Percentiles rank a stretch among this genome's conserved stretches.
These are phyloP conservation scores for Podosphaera xanthii DNA, from an alignment of 2,329 filamentous ascomycete species.

Conservation along the genomic window DNA sequence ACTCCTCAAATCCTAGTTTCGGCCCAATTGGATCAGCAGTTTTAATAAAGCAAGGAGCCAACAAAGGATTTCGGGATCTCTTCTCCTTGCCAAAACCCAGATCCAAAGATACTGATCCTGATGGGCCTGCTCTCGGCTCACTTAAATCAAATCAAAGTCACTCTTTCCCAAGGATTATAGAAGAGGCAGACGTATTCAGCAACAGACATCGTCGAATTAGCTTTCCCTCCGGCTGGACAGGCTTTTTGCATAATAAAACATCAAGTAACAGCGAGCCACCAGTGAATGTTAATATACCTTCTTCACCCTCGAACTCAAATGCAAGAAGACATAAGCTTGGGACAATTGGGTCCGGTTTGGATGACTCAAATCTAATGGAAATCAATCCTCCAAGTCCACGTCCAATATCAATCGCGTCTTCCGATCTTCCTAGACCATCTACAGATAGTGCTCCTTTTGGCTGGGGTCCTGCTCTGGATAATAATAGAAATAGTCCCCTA, in stretches of 20 bases:
- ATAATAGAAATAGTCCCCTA: conserved; percentile 28
- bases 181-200: conserved; percentile 27
- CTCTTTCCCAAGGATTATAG: conserved; percentile 44
- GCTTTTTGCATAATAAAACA: conserved; percentile 16
- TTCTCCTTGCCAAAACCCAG: conserved; percentile 37
- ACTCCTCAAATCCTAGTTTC: conserved; percentile 12
- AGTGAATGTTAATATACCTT: conserved; percentile 14
- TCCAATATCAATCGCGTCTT: conserved; percentile 45
- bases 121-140: conserved; percentile 42
- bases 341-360: conserved; percentile 29
- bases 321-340: conserved; percentile 11
- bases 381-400: conserved; percentile 36
- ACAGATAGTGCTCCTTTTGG: conserved; percentile 60
- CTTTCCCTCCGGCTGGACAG: conserved; percentile 30
- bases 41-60: conserved; percentile 21
- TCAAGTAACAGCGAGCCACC: conserved; percentile 8
- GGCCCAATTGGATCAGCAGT: conserved; percentile 14
- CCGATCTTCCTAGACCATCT: conserved; percentile 52
- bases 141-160: conserved; percentile 53
- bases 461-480: conserved; percentile 27
- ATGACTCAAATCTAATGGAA: conserved; percentile 21
- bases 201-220: conserved; percentile 32
- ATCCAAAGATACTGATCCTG: conserved; percentile 34
- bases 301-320: conserved; percentile 12
- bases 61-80: conserved; percentile 25